These are phyloP conservation scores for Linnemannia zychae DNA, from an alignment of 192 early-diverging fungal species.

Conservation along the genomic window DNA sequence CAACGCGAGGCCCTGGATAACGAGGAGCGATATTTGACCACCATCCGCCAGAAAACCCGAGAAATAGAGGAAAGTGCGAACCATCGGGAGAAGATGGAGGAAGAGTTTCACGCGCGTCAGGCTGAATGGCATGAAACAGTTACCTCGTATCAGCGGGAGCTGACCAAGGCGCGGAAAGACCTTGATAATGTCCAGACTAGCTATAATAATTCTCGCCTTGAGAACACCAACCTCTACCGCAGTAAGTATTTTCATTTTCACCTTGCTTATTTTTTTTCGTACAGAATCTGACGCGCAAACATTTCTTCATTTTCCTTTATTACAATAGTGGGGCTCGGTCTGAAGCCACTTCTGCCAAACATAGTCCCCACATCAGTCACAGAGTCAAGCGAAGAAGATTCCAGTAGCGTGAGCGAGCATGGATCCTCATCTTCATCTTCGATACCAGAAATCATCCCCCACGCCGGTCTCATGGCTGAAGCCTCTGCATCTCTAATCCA, in stretches of 20 bases:
- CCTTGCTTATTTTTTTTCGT: not conserved
- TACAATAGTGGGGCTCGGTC: conserved; percentile 30
- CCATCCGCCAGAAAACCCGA: conserved; percentile 1
- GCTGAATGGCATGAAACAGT: not conserved
- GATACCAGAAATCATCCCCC: not conserved
- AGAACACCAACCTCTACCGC: too few species aligned
- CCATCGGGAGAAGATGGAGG: not conserved
- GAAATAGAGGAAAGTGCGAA: too few species aligned
- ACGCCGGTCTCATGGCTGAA: conserved; percentile 8
- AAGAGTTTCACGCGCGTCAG: not conserved
- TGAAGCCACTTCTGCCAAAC: not conserved
- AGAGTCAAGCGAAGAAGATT: not conserved
- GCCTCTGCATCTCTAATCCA: conserved; percentile 33
- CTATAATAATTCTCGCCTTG: too few species aligned
- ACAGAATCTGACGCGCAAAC: not conserved
- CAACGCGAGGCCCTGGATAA: not conserved
- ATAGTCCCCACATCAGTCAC: not conserved
- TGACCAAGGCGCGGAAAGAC: not conserved
- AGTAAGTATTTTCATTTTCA: not conserved
- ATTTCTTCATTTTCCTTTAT: not conserved
- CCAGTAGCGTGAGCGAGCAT: not conserved
- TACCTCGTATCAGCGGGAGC: not conserved
- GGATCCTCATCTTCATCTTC: not conserved
- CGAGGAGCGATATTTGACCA: not conserved
- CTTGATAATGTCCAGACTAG: not conserved